Conservation (phyloP, 176 grass and related monocot genomes). For the Avena eriantha region DNA sequence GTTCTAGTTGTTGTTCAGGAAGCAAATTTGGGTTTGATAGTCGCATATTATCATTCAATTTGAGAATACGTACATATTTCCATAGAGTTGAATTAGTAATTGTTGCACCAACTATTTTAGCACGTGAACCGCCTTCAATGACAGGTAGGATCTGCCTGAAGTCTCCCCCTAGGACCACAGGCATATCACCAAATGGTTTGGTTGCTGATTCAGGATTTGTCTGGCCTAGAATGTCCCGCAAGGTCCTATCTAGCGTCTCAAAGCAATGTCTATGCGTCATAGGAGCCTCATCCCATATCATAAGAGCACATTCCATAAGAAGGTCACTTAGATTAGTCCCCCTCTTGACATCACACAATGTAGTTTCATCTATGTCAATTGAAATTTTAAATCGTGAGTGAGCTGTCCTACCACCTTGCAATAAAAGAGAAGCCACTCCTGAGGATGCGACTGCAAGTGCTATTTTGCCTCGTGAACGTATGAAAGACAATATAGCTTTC, state of each 20-base stretch:
- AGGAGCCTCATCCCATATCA: too few relatives aligned
- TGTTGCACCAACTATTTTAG: neutral
- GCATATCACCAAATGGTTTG: neutral
- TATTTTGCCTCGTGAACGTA: neutral
- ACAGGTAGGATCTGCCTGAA: conserved; percentile 20
- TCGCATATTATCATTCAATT: neutral
- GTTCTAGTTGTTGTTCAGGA: neutral
- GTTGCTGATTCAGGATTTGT: too few relatives aligned
- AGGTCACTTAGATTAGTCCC: conserved; percentile 8
- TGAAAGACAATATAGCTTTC: neutral
- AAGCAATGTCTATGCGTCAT: conserved; percentile 34
- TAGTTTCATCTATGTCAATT: neutral
- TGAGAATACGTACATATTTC: neutral
- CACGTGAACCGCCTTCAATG: neutral
- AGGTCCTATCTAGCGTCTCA: conserved; percentile 29
- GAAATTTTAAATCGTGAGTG: conserved; percentile 36
- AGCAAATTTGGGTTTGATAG: neutral
- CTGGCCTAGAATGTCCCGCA: neutral
- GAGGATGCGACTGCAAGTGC: neutral
- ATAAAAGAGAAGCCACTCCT: neutral
- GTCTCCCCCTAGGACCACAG: neutral
- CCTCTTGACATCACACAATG: neutral
- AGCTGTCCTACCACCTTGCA: neutral
- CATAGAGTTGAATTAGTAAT: conserved; percentile 11
- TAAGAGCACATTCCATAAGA: neutral